Evolutionary conservation across 345 rosid genomes (phyloP).

Genomic region (Iberis pinnata): DNA sequence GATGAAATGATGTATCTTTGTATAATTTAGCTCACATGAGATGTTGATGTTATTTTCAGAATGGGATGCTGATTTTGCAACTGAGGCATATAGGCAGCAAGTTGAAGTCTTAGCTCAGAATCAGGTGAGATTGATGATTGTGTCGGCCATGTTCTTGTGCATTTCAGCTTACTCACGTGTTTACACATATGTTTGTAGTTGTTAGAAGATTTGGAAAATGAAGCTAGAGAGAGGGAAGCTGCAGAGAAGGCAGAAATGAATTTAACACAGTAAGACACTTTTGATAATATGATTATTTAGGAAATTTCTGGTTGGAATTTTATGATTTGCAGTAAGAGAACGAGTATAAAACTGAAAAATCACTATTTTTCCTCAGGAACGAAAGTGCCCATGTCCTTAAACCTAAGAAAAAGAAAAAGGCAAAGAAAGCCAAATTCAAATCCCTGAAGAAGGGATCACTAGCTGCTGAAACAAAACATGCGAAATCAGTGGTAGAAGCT

Average conservation of each 20-base stretch:
- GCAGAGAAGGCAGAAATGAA: conserved; percentile 44
- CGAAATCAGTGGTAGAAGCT: conserved; percentile 45
- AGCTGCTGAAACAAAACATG: conserved; percentile 51
- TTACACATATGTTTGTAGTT: conserved; percentile 44
- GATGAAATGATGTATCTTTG: conserved; percentile 3
- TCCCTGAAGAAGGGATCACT: conserved; percentile 84
- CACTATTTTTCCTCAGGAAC: conserved; percentile 42
- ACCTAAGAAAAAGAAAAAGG: conserved; percentile 80
- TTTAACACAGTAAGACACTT: conserved; percentile 53
- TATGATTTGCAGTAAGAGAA: background rate
- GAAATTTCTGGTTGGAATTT: conserved; percentile 8
- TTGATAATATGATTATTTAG: conserved; percentile 17
- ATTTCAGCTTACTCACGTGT: conserved; percentile 14
- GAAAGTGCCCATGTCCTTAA: conserved; percentile 42
- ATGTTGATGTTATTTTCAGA: conserved; percentile 38
- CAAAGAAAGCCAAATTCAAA: conserved; percentile 85
- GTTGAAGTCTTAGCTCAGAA: conserved; percentile 90
- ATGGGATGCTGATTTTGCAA: conserved; percentile 99
- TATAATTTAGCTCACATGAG: conserved; percentile 17
- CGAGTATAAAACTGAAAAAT: background rate
- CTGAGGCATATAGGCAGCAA: conserved; percentile 98
- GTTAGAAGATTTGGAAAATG: conserved; percentile 88
- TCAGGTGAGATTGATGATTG: conserved; percentile 50
- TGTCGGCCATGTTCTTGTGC: conserved; percentile 5
- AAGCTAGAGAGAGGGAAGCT: conserved; percentile 77